Percentiles rank a stretch among this genome's conserved stretches.
Evolutionary conservation across 2,329 filamentous ascomycete genomes (phyloP).

Genomic region (Cladosporium sp.): DNA sequence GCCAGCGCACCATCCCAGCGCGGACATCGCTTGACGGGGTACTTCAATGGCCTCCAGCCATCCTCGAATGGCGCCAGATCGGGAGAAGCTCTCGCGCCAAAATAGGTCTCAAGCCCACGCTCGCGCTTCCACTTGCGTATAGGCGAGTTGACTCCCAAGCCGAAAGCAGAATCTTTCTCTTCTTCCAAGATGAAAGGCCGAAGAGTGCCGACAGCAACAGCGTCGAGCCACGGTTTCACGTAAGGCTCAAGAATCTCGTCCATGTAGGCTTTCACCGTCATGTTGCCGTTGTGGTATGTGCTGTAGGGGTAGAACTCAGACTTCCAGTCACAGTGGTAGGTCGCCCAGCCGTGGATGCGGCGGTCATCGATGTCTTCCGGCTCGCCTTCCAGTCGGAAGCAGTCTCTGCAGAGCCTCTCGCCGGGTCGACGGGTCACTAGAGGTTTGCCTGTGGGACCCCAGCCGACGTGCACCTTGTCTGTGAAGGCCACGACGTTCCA

Average conservation of each 20-base stretch:
- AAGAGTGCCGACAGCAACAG: neutral
- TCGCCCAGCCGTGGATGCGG: neutral
- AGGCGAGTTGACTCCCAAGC: neutral
- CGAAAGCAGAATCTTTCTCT: neutral
- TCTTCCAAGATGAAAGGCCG: neutral
- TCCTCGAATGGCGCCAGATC: conserved; percentile 1
- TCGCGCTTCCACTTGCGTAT: neutral
- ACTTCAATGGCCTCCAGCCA: neutral
- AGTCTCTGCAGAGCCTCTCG: neutral
- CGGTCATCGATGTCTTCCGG: neutral
- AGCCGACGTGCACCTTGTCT: neutral
- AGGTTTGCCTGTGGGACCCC: neutral
- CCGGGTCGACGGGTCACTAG: neutral
- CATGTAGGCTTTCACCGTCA: neutral
- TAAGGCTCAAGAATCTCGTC: neutral
- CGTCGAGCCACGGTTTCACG: conserved; percentile 1
- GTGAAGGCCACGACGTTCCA: neutral
- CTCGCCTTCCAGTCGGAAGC: neutral
- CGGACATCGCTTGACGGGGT: neutral
- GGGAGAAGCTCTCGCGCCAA: neutral
- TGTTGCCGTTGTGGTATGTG: conserved; percentile 2
- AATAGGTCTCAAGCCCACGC: neutral
- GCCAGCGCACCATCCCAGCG: neutral
- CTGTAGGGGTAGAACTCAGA: neutral
- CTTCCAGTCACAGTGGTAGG: neutral